These are phyloP conservation scores for Eucalyptus regnans DNA, from an alignment of 345 rosid genomes.

Conservation along the genomic window DNA sequence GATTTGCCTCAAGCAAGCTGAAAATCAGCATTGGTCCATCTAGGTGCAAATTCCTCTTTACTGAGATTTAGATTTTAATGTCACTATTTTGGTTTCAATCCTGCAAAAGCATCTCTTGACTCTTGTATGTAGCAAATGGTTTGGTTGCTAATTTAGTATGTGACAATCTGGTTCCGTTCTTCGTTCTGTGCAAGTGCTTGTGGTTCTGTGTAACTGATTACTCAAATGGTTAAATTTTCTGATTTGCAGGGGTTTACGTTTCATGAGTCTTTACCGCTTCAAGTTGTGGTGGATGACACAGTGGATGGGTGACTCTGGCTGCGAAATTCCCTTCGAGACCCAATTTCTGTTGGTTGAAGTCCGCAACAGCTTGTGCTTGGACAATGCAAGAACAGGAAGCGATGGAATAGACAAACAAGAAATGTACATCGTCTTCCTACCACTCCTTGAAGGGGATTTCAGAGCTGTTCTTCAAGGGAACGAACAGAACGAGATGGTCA, in stretches of 20 bases:
- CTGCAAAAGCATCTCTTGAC: not conserved
- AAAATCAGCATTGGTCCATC: not conserved
- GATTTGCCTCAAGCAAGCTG: not conserved
- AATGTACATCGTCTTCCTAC: conserved; percentile 13
- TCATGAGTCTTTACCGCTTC: conserved; percentile 24
- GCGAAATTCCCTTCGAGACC: conserved; percentile 25
- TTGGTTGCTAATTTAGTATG: not conserved
- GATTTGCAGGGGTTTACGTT: conserved; percentile 8
- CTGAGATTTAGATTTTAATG: not conserved
- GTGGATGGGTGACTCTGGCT: conserved; percentile 18
- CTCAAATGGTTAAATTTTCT: not conserved
- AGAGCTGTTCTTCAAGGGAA: conserved; percentile 23
- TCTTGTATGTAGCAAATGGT: not conserved
- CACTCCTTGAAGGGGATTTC: conserved; percentile 18
- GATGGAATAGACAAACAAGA: conserved; percentile 1
- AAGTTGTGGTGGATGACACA: conserved; percentile 32
- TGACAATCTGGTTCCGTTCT: not conserved
- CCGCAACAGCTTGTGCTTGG: conserved; percentile 2
- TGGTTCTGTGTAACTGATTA: not conserved
- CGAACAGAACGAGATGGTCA: conserved; percentile 13
- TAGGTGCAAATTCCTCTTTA: not conserved
- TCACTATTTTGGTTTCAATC: not conserved
- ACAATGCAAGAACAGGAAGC: not conserved
- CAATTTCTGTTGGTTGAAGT: conserved; percentile 27
- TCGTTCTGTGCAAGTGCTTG: not conserved